These are phyloP conservation scores for Xylaria hypoxylon DNA, from an alignment of 2,329 filamentous ascomycete species.

Conservation along the genomic window DNA sequence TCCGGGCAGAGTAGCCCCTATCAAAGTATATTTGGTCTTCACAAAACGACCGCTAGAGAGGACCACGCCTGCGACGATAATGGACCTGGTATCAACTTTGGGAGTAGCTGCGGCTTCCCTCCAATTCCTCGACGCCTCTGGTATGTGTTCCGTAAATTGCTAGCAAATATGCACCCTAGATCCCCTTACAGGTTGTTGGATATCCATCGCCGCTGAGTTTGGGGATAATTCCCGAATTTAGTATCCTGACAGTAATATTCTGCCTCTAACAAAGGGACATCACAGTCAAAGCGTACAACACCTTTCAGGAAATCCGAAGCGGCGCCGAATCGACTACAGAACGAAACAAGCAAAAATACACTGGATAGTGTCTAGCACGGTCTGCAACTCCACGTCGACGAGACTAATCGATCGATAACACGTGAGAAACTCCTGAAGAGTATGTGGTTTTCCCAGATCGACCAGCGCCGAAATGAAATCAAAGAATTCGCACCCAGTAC, in stretches of 20 bases:
- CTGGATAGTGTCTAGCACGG: slow-evolving; percentile 3
- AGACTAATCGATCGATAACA: neutral
- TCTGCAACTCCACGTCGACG: neutral
- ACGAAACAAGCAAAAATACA: slow-evolving; percentile 20
- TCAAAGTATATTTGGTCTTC: too few relatives aligned
- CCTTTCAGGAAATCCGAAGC: slow-evolving; percentile 28
- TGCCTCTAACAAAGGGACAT: neutral
- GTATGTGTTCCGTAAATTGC: slow-evolving; percentile 7
- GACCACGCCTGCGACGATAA: neutral
- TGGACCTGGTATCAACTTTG: slow-evolving; percentile 32
- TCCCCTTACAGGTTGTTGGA: neutral
- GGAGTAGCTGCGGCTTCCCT: slow-evolving; percentile 35
- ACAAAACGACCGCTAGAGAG: neutral
- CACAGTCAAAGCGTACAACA: slow-evolving; percentile 26
- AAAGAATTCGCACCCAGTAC: slow-evolving; percentile 28
- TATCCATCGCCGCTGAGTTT: neutral
- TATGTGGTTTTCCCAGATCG: slow-evolving; percentile 29
- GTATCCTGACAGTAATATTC: neutral
- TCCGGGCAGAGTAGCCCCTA: too few relatives aligned
- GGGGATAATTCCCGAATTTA: neutral
- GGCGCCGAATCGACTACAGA: slow-evolving; percentile 23
- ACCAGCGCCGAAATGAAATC: slow-evolving; percentile 25
- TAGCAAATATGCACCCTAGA: neutral
- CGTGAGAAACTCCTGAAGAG: slow-evolving; percentile 22
- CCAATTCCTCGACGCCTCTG: slow-evolving; percentile 31